Conservation (phyloP, 495 filamentous ascomycete species). For the Penicillium psychrofluorescens region DNA sequence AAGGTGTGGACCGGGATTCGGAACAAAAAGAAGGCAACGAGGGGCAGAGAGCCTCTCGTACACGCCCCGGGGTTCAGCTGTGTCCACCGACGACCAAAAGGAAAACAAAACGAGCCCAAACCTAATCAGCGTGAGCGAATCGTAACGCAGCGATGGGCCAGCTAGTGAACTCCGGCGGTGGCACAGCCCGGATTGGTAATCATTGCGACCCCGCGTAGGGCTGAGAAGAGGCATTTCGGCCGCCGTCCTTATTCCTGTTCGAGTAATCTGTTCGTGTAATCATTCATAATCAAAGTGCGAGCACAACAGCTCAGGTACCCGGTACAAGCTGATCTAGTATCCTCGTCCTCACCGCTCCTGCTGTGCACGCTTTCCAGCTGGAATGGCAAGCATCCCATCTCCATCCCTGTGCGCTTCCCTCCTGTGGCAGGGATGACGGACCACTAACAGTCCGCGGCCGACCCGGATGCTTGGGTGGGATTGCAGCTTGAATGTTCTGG, state of each 20-base stretch:
- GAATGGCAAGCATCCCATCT: constrained; percentile 12
- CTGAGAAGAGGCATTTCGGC: background rate
- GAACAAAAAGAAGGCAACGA: no score
- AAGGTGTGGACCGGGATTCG: no score
- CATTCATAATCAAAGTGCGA: no score
- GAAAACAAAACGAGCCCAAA: no score
- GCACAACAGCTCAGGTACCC: constrained; percentile 8
- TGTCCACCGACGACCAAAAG: no score
- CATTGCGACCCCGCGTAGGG: constrained; percentile 4
- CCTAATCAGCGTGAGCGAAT: no score
- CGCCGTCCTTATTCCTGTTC: constrained; percentile 7
- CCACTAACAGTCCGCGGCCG: constrained; percentile 8
- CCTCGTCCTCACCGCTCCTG: constrained; percentile 16
- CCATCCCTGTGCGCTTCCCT: constrained; percentile 10
- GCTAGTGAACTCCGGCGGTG: no score
- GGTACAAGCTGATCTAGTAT: background rate
- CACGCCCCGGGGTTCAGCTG: no score
- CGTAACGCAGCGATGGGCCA: no score
- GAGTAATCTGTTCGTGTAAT: no score
- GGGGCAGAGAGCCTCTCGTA: no score
- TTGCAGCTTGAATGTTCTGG: constrained; percentile 19
- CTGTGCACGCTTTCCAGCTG: constrained; percentile 14
- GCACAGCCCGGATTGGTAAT: background rate
- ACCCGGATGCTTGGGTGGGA: constrained; percentile 19
- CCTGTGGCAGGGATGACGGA: constrained; percentile 7